These are phyloP conservation scores for Lachancea cidri DNA, from an alignment of 805 yeast species.

Conservation along the genomic window DNA sequence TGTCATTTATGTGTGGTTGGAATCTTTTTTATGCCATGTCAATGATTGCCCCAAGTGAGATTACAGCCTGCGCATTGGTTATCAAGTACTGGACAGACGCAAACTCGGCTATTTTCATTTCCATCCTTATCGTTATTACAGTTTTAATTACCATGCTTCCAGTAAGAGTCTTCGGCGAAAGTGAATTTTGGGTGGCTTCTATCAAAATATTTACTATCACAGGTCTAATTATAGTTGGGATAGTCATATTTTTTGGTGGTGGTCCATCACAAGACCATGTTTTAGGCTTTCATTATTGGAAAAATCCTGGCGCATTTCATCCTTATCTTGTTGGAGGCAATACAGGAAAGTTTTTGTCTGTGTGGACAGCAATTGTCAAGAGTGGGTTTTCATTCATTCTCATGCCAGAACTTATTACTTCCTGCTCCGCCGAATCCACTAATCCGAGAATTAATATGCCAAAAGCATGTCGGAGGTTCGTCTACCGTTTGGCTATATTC, in stretches of 20 bases:
- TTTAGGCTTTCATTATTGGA: conserved; percentile 62
- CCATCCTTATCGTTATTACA: conserved; percentile 30
- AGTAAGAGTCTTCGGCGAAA: conserved; percentile 37
- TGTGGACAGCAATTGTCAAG: conserved; percentile 48
- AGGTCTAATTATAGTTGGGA: conserved; percentile 53
- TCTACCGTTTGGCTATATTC: conserved; percentile 49
- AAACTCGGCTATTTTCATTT: conserved; percentile 37
- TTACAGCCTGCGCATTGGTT: conserved; percentile 38
- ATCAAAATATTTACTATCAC: conserved; percentile 61
- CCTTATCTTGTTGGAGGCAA: conserved; percentile 31
- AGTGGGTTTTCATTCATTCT: conserved; percentile 45
- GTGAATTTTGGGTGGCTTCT: conserved; percentile 62
- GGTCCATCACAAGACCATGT: conserved; percentile 47
- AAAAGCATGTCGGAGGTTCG: conserved; percentile 47
- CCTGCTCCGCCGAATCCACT: conserved; percentile 44
- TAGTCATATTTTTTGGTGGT: conserved; percentile 61
- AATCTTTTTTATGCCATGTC: conserved; percentile 44
- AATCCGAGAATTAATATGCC: conserved; percentile 48
- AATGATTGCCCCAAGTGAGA: conserved; percentile 46
- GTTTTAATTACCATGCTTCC: conserved; percentile 12
- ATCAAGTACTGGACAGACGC: conserved; percentile 39
- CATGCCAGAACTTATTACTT: conserved; percentile 48
- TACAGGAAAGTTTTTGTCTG: conserved; percentile 47
- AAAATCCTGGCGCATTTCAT: conserved; percentile 44
- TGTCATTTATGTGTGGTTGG: conserved; percentile 40